A percentile compares a stretch with the other conserved stretches of the same genome.
Evolutionary conservation across 306 rosid genomes (phyloP).

Genomic region (Luffa aegyptiaca): DNA sequence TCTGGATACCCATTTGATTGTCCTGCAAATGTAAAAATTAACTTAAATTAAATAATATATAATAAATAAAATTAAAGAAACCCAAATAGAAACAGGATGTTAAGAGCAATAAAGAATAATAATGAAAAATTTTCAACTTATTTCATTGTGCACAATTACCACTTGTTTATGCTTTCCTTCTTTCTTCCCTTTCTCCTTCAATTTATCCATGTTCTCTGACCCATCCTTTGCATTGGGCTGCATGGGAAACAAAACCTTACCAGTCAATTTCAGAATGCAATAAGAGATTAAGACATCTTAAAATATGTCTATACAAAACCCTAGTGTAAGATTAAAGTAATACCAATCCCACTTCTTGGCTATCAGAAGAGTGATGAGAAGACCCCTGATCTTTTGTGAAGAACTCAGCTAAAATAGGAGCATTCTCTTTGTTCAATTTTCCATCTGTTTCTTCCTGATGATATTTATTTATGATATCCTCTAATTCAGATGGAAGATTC

Average conservation of each 20-base stretch:
- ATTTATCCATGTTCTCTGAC: conserved; percentile 24
- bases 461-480: conserved; percentile 36
- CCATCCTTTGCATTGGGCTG: conserved; percentile 22
- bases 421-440: conserved; percentile 14
- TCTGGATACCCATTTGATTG: conserved; percentile 44
- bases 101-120: conserved; percentile 3
- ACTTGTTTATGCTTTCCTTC: conserved; percentile 31
- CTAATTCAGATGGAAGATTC: conserved; percentile 45
- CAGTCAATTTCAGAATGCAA: not conserved
- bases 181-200: conserved; percentile 34
- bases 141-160: conserved; percentile 28
- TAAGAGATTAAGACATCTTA: not conserved
- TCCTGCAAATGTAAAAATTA: conserved; percentile 23
- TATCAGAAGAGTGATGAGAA: conserved; percentile 13
- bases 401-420: not conserved
- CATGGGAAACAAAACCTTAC: not conserved
- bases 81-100: not conserved
- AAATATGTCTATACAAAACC: not conserved
- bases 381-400: conserved; percentile 5
- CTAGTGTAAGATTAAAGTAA: not conserved
- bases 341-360: conserved; percentile 21
- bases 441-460: conserved; percentile 21
- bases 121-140: not conserved
- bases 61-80: not conserved
- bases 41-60: not conserved